A percentile compares a stretch with the other conserved stretches of the same genome.
Evolutionary conservation across 169 alveolate species (phyloP).

Genomic region (Amoebophrya sp.): DNA sequence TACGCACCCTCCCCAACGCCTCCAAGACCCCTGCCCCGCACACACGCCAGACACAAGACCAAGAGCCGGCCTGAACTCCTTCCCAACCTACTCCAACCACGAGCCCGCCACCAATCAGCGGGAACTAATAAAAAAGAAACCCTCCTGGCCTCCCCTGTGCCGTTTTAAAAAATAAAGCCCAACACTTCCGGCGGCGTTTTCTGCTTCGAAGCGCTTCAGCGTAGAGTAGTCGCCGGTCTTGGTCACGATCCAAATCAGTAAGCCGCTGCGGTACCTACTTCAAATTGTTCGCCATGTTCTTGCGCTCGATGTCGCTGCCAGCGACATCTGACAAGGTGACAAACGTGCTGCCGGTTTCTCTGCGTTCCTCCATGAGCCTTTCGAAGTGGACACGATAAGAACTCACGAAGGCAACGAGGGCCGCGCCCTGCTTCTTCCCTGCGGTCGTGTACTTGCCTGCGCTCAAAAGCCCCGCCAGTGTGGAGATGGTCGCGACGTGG

Average conservation of each 20-base stretch:
- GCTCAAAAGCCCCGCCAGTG: neutral
- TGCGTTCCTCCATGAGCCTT: neutral
- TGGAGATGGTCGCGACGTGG: neutral
- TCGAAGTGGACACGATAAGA: neutral
- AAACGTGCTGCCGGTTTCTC: neutral
- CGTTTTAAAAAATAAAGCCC: too few relatives aligned
- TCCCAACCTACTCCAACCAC: too few relatives aligned
- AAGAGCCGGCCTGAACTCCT: too few relatives aligned
- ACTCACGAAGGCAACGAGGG: neutral
- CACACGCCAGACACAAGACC: too few relatives aligned
- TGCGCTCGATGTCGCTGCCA: neutral
- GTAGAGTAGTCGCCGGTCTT: neutral
- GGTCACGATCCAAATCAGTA: neutral
- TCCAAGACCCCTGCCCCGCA: too few relatives aligned
- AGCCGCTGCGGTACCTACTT: neutral
- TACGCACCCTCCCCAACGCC: too few relatives aligned
- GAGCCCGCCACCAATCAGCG: too few relatives aligned
- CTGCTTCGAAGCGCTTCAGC: too few relatives aligned
- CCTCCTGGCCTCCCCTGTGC: too few relatives aligned
- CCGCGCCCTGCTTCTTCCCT: neutral
- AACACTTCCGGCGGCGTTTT: too few relatives aligned
- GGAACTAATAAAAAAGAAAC: too few relatives aligned
- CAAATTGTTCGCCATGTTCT: neutral
- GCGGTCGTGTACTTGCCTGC: neutral
- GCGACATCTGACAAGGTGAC: neutral